Base-by-base conservation (phyloP, 129 eudicot species). In the Cynara cardunculus region DNA sequence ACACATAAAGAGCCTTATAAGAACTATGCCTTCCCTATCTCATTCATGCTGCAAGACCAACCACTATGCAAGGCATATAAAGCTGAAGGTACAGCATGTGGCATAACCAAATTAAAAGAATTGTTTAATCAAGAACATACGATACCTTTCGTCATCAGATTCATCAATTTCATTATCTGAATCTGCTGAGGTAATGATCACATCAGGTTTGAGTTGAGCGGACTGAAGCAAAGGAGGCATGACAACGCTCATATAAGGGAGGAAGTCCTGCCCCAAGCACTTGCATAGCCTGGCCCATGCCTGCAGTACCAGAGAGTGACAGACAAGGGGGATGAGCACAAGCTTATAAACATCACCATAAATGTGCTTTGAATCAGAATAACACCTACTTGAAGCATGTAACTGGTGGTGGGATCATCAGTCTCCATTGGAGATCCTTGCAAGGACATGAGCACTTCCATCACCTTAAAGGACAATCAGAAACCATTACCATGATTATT, bases 251-350 rank as follows among this genome's bases (percentile, higher is more conserved):
- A 96, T 96, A 72, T 96, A 96, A 53, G 99, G 99, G 59, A 96
- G 94, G 79, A 96, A 96, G 84, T 96, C 99, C 84, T 96, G 99
- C 64, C 99, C 99, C 82, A 96, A 85, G 83, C 99, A 96, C 91
- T 96, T 96, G 99, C 99, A 96, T 78, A 96, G 98, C 84, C 99
- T 82, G 49, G 99, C 99, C 99, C 99, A 96, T 21, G 99, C 99
- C 99, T 96, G 79, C 78, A 82, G 67, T 6, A 73, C 46, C 8
- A 56, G 5, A 79, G 13, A 30, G 71, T 34, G 67, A 64, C 67
- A 8, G 19, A 10, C 77, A n/a, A 25, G 26, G 72, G 13, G 25
- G 44, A 86, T 71, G 10, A 67, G 59, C 67, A 73, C 35, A 49
- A 56, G n/a, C 65, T 72, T 35, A 10, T 39, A 59, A 59, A 39